Conservation (phyloP, 495 filamentous ascomycete species). For the Hypoxylon perforatum region DNA sequence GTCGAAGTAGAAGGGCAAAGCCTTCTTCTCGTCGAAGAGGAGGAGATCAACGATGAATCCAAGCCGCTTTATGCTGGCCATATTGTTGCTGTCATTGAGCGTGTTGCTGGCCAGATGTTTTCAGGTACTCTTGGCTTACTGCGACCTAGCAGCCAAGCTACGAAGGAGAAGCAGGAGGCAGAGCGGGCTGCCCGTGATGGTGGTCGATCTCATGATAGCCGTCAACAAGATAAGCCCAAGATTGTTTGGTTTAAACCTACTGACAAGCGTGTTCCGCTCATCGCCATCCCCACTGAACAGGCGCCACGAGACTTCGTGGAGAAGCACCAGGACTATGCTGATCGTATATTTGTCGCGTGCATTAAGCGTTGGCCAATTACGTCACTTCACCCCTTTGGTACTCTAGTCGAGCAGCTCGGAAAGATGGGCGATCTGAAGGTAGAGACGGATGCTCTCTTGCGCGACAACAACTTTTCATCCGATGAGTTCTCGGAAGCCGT, state of each 20-base stretch:
- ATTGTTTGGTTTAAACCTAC: slow-evolving; percentile 99
- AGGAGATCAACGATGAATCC: slow-evolving; percentile 98
- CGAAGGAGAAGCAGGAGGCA: slow-evolving; percentile 99
- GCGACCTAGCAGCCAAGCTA: slow-evolving; percentile 96
- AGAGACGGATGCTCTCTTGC: slow-evolving; percentile 94
- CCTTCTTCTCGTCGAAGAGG: slow-evolving; percentile 94
- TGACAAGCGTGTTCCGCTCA: slow-evolving; percentile 96
- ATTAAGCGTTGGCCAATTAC: slow-evolving; percentile 99
- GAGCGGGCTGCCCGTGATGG: slow-evolving; percentile 94
- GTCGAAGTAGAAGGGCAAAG: slow-evolving; percentile 99
- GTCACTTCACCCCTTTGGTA: slow-evolving; percentile 98
- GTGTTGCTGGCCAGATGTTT: slow-evolving; percentile 98
- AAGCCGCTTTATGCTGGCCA: slow-evolving; percentile 98
- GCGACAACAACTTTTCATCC: slow-evolving; percentile 97
- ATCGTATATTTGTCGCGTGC: slow-evolving; percentile 97
- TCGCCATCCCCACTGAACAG: slow-evolving; percentile 98
- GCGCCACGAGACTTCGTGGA: slow-evolving; percentile 98
- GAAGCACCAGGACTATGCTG: slow-evolving; percentile 96
- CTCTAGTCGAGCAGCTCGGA: slow-evolving; percentile 94
- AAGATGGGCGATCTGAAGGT: slow-evolving; percentile 97
- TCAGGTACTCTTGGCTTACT: slow-evolving; percentile 94
- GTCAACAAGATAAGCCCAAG: slow-evolving; percentile 96
- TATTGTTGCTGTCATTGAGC: slow-evolving; percentile 96
- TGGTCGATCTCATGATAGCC: slow-evolving; percentile 77
- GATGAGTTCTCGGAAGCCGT: slow-evolving; percentile 99